Conservation (phyloP, 1,139 yeast genomes). For the Saccharomyces hybrid region DNA sequence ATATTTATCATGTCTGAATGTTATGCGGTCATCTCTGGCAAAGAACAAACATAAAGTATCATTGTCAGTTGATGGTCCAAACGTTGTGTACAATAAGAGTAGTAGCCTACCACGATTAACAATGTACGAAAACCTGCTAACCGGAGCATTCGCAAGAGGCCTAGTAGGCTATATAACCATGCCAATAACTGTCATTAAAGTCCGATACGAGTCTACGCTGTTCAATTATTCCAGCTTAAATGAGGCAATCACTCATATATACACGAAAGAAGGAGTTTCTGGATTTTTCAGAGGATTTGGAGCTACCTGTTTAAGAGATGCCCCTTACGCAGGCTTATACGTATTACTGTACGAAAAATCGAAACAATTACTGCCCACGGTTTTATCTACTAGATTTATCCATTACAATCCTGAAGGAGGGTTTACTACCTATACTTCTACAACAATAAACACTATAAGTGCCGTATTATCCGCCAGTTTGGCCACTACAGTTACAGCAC, state of each 20-base stretch:
- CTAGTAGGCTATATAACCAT: constrained; percentile 82
- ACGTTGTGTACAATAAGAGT: constrained; percentile 14
- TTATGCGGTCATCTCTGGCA: constrained; percentile 49
- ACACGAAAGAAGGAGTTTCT: constrained; percentile 40
- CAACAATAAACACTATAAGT: constrained; percentile 57
- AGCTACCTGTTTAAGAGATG: constrained; percentile 84
- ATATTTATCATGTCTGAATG: constrained; percentile 66
- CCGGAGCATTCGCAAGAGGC: constrained; percentile 79
- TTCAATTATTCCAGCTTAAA: constrained; percentile 61
- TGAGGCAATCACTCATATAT: constrained; percentile 57
- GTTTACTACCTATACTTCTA: constrained; percentile 38
- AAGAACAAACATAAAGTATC: constrained; percentile 15
- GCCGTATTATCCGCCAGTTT: constrained; percentile 71
- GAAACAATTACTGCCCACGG: constrained; percentile 41
- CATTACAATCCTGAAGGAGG: constrained; percentile 17
- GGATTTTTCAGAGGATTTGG: constrained; percentile 85
- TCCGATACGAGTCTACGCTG: constrained; percentile 73
- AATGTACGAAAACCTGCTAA: constrained; percentile 57
- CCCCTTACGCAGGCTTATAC: constrained; percentile 93
- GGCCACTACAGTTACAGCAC: constrained; percentile 85
- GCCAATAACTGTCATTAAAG: constrained; percentile 93
- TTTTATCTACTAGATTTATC: constrained; percentile 23
- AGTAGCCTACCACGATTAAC: constrained; percentile 60
- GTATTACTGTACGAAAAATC: constrained; percentile 75
- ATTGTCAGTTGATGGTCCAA: background rate